Percentiles rank a stretch among this genome's conserved stretches.
phyloP scores from a whole-genome alignment of 169 alveolate species.

The Neospora caninum region DNA sequence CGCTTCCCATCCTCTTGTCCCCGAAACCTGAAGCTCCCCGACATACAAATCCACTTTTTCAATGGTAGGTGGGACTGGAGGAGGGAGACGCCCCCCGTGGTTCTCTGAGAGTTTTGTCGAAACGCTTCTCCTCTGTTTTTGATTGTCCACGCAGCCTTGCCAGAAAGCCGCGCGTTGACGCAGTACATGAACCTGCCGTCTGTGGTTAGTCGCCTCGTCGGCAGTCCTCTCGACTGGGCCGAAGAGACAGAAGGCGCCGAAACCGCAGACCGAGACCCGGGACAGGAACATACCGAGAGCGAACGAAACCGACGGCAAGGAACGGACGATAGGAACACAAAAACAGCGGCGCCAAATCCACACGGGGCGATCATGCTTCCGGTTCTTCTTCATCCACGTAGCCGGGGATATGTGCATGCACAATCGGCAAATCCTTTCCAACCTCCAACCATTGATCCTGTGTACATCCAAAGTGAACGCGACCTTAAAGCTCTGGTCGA shows the following conservation, averaged over 20 bases:
- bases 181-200: conserved; percentile 19
- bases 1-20: background rate
- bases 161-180: background rate
- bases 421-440: conserved; percentile 5
- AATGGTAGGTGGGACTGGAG: background rate
- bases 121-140: too few species aligned
- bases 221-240: conserved; percentile 9
- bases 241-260: background rate
- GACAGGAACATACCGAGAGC: background rate
- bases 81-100: background rate
- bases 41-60: conserved; percentile 11
- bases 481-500: conserved; percentile 8
- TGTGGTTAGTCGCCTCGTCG: background rate
- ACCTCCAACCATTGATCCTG: conserved; percentile 37
- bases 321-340: too few species aligned
- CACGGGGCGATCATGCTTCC: conserved; percentile 10
- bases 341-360: background rate
- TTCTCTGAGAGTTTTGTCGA: too few species aligned
- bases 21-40: background rate
- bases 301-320: background rate
- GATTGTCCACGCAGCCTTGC: background rate
- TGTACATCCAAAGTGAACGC: background rate
- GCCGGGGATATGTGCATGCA: conserved; percentile 1
- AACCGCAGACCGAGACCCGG: background rate
- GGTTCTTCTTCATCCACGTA: conserved; percentile 31